Evolutionary conservation across 352 stramenopile species (phyloP), one percentile per base, ranked within the genome.

Genomic region (Globisporangium polare): DNA sequence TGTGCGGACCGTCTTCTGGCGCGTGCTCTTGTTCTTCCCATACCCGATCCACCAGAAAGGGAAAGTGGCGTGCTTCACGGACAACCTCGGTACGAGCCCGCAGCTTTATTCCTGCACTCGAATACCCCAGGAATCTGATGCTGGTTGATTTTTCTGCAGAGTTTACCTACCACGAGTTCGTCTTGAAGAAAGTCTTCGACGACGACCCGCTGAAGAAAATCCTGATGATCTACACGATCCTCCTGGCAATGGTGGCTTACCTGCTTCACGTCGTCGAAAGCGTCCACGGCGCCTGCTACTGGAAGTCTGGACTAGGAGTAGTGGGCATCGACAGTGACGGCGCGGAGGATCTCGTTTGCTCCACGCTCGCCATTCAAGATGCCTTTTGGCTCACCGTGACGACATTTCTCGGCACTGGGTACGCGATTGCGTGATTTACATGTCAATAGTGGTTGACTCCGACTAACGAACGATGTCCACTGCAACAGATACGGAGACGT

Each of bases 121-220:
- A 41, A 42, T 26, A 26, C n/a, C n/a, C n/a, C 18, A 20, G 3
- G 17, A 43, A 7, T n/a, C 17, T 52, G 49, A n/a, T 27, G 29
- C 29, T 10, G 33, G 2, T 35, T 24, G 15, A 29, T 31, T 9
- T n/a, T 22, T 2, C 4, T 42, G 7, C 57, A 84, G 77, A 90
- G 53, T 89, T 90, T 55, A 82, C 66, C 47, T 90, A 90, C 46
- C 69, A 68, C 8, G 66, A 82, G 46, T 90, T 90, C 27, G 81
- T 89, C 50, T 69, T 90, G 55, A 90, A 89, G 60, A 90, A 89
- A 58, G 78, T 89, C 13, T 63, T 90, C 31, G 77, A 89, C 24
- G 78, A 90, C 31, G 65, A 55, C 12, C 77, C 77, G 12, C 37
- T 89, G 12, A 63, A 37, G 15, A 89, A 90, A 50, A 66, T 88